phyloP scores from a whole-genome alignment of 2,329 filamentous ascomycete species.

The Colletotrichum siamense region DNA sequence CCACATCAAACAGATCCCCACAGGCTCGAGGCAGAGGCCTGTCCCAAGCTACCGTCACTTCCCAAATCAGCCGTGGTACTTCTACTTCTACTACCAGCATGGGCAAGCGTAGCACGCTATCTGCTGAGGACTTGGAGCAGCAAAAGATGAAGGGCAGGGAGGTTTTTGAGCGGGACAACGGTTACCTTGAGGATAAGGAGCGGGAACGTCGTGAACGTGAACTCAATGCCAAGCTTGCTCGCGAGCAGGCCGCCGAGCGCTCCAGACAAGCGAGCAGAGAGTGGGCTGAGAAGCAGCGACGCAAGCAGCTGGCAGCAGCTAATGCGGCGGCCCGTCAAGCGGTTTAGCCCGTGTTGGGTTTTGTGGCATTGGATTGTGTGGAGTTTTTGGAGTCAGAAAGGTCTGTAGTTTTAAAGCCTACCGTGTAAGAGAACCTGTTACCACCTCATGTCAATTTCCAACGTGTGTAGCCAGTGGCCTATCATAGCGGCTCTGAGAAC shows the following conservation, averaged over 20 bases:
- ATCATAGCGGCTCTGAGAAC: neutral
- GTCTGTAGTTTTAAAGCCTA: neutral
- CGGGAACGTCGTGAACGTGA: constrained; percentile 62
- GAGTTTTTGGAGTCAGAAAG: neutral
- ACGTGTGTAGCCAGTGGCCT: neutral
- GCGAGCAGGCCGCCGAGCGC: constrained; percentile 66
- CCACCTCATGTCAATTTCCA: neutral
- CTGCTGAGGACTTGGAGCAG: constrained; percentile 54
- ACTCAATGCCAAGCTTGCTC: constrained; percentile 55
- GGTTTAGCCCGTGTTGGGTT: neutral
- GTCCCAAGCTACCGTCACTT: neutral
- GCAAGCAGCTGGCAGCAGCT: constrained; percentile 34
- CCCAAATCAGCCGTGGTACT: constrained; percentile 39
- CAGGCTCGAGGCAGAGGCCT: constrained; percentile 14
- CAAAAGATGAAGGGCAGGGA: constrained; percentile 60
- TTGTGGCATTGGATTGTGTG: neutral
- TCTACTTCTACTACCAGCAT: constrained; percentile 52
- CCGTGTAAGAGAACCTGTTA: neutral
- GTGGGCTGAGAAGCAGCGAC: constrained; percentile 65
- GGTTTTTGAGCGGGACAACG: constrained; percentile 59
- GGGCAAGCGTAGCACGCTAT: constrained; percentile 53
- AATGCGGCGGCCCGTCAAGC: neutral
- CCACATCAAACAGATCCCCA: constrained; percentile 7
- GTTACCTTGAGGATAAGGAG: constrained; percentile 50
- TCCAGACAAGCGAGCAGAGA: constrained; percentile 64